Base-by-base conservation (phyloP, 1,139 yeast genomes). In the Candida tropicalis region DNA sequence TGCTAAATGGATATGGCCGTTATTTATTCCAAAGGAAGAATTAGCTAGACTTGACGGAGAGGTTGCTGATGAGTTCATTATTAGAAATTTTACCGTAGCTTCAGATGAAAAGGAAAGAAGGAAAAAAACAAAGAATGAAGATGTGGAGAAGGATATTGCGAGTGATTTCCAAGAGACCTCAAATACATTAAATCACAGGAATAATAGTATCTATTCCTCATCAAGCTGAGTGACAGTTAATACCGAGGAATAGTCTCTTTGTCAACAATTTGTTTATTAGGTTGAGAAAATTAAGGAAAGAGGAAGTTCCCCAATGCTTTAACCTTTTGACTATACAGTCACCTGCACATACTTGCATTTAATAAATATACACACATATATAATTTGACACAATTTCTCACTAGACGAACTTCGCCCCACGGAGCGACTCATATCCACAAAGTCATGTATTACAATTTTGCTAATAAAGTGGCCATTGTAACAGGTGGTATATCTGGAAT, bases 1-100 rank as follows among this genome's bases (percentile, higher is more conserved):
- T 42, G 88, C 88, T 44, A 79, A 79, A 27, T 70, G 90, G 57
- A 78, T 88, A 0, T 83, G 93, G 69, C 89, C 88, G 0, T 61
- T 62, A 43, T 58, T 86, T 6, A 85, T 91, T 44, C 83, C 89
- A 0, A 52, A 58, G 32, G 81, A 79, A 1, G 89, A 87, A 43
- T 65, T 91, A 48, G 65, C 63, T 1, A 53, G 76, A 6, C 65
- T 93, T 33, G 98, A 93, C 60, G 82, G 80, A 1, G 84, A 85
- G 10, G 87, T 88, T 1, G 93, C 88, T 1, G 84, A 82, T 39
- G 50, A 51, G 24, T 65, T 77, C 42, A 79, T 81, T 32, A 55
- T 82, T 48, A 59, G 63, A 41, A 77, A 70, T 47, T 62, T 74
- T 29, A 50, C 55, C 16, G 52, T 61, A 17, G 58, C 56, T 7